Percentiles rank a stretch among this genome's conserved stretches.
Evolutionary conservation across 2,329 filamentous ascomycete genomes (phyloP).

Genomic region (Cladophialophora bantiana): DNA sequence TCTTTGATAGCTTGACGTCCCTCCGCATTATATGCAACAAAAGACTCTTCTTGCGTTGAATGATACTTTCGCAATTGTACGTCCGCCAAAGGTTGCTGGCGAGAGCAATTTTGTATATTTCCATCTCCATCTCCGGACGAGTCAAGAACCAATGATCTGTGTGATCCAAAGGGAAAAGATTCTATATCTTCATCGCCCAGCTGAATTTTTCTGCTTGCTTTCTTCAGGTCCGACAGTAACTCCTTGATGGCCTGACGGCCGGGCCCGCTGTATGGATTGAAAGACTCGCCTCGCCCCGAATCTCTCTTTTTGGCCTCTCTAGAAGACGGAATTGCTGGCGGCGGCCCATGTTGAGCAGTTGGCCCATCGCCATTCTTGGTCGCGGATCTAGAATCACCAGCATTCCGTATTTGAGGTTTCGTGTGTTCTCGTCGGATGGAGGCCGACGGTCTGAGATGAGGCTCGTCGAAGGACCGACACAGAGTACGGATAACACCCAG

Average conservation of each 20-base stretch:
- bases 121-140: not conserved
- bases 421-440: not conserved
- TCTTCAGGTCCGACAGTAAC: not conserved
- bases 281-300: conserved; percentile 8
- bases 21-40: conserved; percentile 10
- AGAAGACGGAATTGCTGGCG: not conserved
- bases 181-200: conserved; percentile 8
- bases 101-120: not conserved
- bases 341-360: not conserved
- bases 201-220: conserved; percentile 2
- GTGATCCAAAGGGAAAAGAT: not conserved
- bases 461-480: conserved; percentile 8
- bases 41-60: conserved; percentile 6
- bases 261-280: conserved; percentile 26
- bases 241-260: conserved; percentile 7
- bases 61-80: not conserved
- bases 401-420: not conserved
- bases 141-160: not conserved
- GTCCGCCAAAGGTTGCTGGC: not conserved
- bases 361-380: not conserved
- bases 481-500: conserved; percentile 27
- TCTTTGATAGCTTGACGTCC: conserved; percentile 6
- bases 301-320: not conserved
- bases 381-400: not conserved
- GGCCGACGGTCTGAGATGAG: not conserved